Evolutionary conservation across 202 grass and related monocot species (phyloP).

Genomic region (Cymbopogon flexuosus): DNA sequence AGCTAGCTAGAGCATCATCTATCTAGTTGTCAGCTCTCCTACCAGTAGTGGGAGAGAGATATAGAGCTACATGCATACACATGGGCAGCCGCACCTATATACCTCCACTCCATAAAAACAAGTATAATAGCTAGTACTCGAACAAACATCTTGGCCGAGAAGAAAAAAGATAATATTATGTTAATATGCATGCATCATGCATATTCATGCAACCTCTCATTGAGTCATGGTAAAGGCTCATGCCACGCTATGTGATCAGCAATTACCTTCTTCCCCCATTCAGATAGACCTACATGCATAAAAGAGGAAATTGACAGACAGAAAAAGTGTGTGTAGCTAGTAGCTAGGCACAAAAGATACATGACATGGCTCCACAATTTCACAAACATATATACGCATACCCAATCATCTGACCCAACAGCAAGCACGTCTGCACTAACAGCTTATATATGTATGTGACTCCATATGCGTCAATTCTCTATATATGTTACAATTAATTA

Average conservation of each 20-base stretch:
- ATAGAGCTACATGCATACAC: not conserved
- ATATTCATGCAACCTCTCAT: slow-evolving; percentile 18
- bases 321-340: not conserved
- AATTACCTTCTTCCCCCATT: slow-evolving; percentile 25
- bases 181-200: slow-evolving; percentile 7
- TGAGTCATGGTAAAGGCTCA: slow-evolving; percentile 16
- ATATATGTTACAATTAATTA: slow-evolving; percentile 62
- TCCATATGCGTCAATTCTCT: slow-evolving; percentile 26
- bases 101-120: slow-evolving; percentile 12
- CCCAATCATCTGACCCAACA: slow-evolving; percentile 31
- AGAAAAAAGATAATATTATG: not conserved
- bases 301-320: not conserved
- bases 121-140: not conserved
- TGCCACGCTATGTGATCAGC: not conserved
- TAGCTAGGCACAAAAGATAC: slow-evolving; percentile 33
- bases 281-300: slow-evolving; percentile 33
- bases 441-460: slow-evolving; percentile 17
- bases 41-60: not conserved
- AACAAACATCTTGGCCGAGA: not conserved
- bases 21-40: slow-evolving; percentile 18
- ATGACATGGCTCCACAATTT: slow-evolving; percentile 29
- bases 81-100: slow-evolving; percentile 23
- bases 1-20: slow-evolving; percentile 33
- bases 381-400: slow-evolving; percentile 22
- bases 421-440: slow-evolving; percentile 15